Evolutionary conservation across 2,329 filamentous ascomycete species (phyloP).

Genomic region (Ceratocystis papillata): DNA sequence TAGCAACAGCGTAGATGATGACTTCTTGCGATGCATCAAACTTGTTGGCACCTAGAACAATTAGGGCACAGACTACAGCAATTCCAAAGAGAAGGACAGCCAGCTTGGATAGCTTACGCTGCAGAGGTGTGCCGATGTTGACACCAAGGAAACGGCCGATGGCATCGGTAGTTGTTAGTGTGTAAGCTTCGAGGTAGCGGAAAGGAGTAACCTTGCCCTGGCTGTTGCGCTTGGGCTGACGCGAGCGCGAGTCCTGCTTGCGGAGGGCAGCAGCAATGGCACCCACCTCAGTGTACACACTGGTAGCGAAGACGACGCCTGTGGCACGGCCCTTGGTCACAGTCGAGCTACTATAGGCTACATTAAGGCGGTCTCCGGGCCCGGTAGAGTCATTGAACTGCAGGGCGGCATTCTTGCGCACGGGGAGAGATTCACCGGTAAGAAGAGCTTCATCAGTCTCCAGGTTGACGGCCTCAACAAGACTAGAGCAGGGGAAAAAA

Average conservation of each 20-base stretch:
- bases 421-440: slow-evolving; percentile 50
- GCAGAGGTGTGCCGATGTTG: slow-evolving; percentile 58
- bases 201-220: slow-evolving; percentile 44
- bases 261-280: slow-evolving; percentile 43
- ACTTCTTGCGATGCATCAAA: slow-evolving; percentile 47
- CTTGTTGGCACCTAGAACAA: slow-evolving; percentile 55
- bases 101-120: slow-evolving; percentile 56
- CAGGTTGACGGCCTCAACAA: slow-evolving; percentile 48
- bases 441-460: slow-evolving; percentile 53
- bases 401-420: slow-evolving; percentile 38
- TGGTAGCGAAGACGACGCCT: slow-evolving; percentile 51
- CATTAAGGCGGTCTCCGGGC: slow-evolving; percentile 45
- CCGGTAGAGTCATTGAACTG: slow-evolving; percentile 33
- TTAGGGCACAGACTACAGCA: slow-evolving; percentile 57
- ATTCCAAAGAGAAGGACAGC: slow-evolving; percentile 56
- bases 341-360: slow-evolving; percentile 45
- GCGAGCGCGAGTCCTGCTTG: slow-evolving; percentile 42
- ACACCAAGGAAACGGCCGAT: slow-evolving; percentile 55
- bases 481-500: slow-evolving; percentile 26
- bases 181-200: slow-evolving; percentile 40
- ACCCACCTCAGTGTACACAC: slow-evolving; percentile 50
- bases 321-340: slow-evolving; percentile 48
- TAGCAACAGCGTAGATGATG: slow-evolving; percentile 44
- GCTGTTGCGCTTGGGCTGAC: slow-evolving; percentile 42
- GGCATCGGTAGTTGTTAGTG: slow-evolving; percentile 45